A percentile compares a stretch with the other conserved stretches of the same genome.
Evolutionary conservation across 2,329 filamentous ascomycete genomes (phyloP).

Genomic region (Biscogniauxia marginata): DNA sequence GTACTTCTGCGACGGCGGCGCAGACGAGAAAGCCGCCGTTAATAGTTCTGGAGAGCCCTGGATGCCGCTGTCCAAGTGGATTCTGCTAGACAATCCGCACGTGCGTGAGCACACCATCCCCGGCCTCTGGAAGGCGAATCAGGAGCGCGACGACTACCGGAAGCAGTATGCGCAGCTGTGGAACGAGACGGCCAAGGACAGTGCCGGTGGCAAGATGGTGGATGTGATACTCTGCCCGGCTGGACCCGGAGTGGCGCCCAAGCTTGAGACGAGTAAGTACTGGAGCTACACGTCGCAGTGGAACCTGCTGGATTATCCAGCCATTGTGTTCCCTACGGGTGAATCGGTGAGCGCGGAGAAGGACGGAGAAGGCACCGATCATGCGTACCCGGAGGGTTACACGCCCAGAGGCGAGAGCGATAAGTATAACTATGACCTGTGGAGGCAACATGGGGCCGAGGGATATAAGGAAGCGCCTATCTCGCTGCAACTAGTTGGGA

Average conservation of each 20-base stretch:
- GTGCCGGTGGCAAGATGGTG: slow-evolving; percentile 31
- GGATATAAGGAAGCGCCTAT: slow-evolving; percentile 41
- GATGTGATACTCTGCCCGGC: slow-evolving; percentile 64
- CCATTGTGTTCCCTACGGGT: slow-evolving; percentile 56
- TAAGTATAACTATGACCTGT: slow-evolving; percentile 29
- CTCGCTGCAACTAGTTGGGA: slow-evolving; percentile 39
- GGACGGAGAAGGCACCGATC: slow-evolving; percentile 4
- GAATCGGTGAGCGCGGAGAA: slow-evolving; percentile 5
- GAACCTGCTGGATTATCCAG: slow-evolving; percentile 69
- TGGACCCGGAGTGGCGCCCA: slow-evolving; percentile 46
- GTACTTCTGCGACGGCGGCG: slow-evolving; percentile 61
- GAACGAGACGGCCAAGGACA: slow-evolving; percentile 33
- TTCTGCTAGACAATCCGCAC: slow-evolving; percentile 52
- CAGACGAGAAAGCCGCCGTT: slow-evolving; percentile 50
- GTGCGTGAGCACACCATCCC: slow-evolving; percentile 39
- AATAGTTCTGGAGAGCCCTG: slow-evolving; percentile 55
- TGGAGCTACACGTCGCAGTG: slow-evolving; percentile 68
- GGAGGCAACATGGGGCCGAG: slow-evolving; percentile 34
- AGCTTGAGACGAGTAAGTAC: slow-evolving; percentile 46
- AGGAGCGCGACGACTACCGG: slow-evolving; percentile 40
- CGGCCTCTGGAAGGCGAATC: slow-evolving; percentile 41
- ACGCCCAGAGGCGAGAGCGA: slow-evolving; percentile 19
- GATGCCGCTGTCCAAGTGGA: slow-evolving; percentile 57
- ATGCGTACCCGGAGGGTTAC: slow-evolving; percentile 22
- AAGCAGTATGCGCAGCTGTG: slow-evolving; percentile 37